Percentiles rank a stretch among this genome's conserved stretches.
phyloP scores from a whole-genome alignment of 2,329 filamentous ascomycete genomes.

The Alternaria sp. region DNA sequence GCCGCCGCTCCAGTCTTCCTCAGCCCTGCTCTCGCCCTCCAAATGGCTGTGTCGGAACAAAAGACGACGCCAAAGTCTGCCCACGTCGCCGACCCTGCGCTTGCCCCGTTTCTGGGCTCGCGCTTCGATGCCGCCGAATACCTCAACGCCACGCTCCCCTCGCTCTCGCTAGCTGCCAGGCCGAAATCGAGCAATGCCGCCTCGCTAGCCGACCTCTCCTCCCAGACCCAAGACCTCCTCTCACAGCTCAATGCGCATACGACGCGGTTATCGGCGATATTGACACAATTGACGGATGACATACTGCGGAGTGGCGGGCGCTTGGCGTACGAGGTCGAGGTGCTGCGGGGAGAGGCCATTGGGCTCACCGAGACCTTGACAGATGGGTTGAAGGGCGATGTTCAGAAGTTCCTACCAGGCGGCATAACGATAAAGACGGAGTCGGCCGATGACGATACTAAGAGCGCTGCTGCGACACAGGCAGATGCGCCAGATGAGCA shows the following conservation, averaged over 20 bases:
- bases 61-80: constrained; percentile 37
- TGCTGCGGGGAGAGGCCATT: constrained; percentile 85
- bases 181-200: constrained; percentile 53
- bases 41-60: constrained; percentile 38
- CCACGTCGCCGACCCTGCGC: constrained; percentile 73
- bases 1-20: constrained; percentile 12
- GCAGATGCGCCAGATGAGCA: constrained; percentile 1
- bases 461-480: constrained; percentile 1
- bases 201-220: constrained; percentile 76
- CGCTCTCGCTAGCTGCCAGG: constrained; percentile 61
- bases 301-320: constrained; percentile 88
- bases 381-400: constrained; percentile 73
- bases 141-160: constrained; percentile 79
- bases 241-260: constrained; percentile 90
- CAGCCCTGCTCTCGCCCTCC: constrained; percentile 5
- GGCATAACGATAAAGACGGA: constrained; percentile 34
- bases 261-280: constrained; percentile 76
- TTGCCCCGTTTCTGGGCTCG: constrained; percentile 76
- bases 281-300: constrained; percentile 92
- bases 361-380: constrained; percentile 79
- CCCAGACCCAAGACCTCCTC: constrained; percentile 81
- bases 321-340: constrained; percentile 91
- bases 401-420: constrained; percentile 72
- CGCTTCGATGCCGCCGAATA: constrained; percentile 85
- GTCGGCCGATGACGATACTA: neutral